phyloP scores from a whole-genome alignment of 768 basidiomycete genomes.

The Polyporus arcularius region DNA sequence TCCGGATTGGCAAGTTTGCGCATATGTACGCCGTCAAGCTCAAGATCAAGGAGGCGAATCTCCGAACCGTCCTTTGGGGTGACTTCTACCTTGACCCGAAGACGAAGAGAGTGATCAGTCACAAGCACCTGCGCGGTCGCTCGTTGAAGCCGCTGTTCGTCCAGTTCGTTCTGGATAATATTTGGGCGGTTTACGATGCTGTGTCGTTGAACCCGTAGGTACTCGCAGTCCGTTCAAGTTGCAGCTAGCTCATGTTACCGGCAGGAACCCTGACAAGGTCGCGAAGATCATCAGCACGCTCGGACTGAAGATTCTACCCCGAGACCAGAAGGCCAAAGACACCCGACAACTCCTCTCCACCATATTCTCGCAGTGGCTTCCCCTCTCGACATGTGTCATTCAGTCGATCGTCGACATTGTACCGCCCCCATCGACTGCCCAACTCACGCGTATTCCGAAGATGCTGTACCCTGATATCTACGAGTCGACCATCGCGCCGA shows the following conservation, averaged over 20 bases:
- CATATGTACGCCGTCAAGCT: slow-evolving; percentile 89
- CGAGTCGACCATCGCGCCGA: slow-evolving; percentile 58
- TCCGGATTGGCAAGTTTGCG: slow-evolving; percentile 91
- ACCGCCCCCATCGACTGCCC: slow-evolving; percentile 84
- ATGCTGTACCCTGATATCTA: slow-evolving; percentile 86
- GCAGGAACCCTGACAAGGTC: slow-evolving; percentile 77
- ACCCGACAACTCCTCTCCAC: slow-evolving; percentile 77
- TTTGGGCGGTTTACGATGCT: slow-evolving; percentile 96
- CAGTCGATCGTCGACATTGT: slow-evolving; percentile 91
- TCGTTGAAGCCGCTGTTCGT: slow-evolving; percentile 94
- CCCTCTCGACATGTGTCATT: slow-evolving; percentile 89
- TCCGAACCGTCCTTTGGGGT: slow-evolving; percentile 91
- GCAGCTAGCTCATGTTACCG: background rate
- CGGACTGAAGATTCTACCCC: slow-evolving; percentile 78
- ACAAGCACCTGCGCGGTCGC: slow-evolving; percentile 87
- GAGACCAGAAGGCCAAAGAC: slow-evolving; percentile 93
- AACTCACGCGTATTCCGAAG: slow-evolving; percentile 81
- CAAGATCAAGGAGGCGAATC: slow-evolving; percentile 84
- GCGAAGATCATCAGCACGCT: slow-evolving; percentile 84
- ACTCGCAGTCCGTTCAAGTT: background rate
- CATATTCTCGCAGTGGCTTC: slow-evolving; percentile 95
- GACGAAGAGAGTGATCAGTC: slow-evolving; percentile 87
- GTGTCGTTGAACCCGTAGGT: slow-evolving; percentile 88
- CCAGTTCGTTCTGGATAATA: slow-evolving; percentile 94
- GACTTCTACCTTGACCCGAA: slow-evolving; percentile 97